Evolutionary conservation across 1,284 basidiomycete genomes (phyloP), one percentile per base, ranked within the genome.

Genomic region (Sphaerobolus stellatus): DNA sequence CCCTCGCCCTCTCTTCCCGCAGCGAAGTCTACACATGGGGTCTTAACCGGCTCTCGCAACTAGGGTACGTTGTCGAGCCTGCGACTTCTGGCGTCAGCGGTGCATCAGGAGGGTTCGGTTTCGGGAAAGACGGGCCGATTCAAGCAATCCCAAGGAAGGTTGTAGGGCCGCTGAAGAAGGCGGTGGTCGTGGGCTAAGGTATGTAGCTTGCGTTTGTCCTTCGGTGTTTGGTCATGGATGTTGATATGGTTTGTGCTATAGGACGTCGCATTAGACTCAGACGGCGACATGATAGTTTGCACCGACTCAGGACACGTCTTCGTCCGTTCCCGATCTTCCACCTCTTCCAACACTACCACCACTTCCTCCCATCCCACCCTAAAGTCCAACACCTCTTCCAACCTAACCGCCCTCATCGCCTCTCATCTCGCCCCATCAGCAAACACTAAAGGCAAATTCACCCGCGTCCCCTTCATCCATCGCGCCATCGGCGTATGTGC

Each of bases 221-320:
- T 25, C 18, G 33, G 7, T 6, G 2, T 54, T 45, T 11, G 24
- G 40, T 22, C 20, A 14, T 24, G 28, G 28, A 28, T 8, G 14
- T 5, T 40, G 36, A 31, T 47, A 20, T n/a, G 27, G 38, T 18
- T 24, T 22, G n/a, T 41, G 54, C 47, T 67, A 65, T 14, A 88
- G 79, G 95, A 98, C 66, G 88, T 96, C 7, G 94, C 92, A 0
- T 78, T 98, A 20, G 93, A 94, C 14, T 75, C 84, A 1, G 94
- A 98, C 61, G 93, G 94, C 2, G 84, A 89, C 6, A 82, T 98
- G 62, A 88, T 98, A 63, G 80, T 98, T 40, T 97, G 93, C 71
- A 98, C 96, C 0, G 86, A 90, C 61, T 94, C 94, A 1, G 96
- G 96, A 0, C 94, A 98, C 63, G 94, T 98, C 28, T 98, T 92